Conservation (phyloP, 768 basidiomycete genomes). For the Calocybe indica region DNA sequence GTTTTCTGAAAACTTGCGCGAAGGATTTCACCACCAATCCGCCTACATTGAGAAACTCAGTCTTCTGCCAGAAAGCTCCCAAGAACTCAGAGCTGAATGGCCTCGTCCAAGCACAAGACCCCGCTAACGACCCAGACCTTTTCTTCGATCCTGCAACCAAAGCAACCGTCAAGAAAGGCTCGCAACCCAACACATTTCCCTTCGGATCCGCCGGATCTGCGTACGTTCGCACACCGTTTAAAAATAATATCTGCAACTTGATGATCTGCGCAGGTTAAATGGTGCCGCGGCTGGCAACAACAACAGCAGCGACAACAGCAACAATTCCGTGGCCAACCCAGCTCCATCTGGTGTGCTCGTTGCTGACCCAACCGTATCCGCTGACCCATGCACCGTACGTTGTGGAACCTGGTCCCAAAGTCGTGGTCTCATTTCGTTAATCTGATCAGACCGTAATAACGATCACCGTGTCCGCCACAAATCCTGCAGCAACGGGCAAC, state of each 20-base stretch:
- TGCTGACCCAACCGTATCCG: constrained; percentile 10
- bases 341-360: not conserved
- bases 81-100: constrained; percentile 43
- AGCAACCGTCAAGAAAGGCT: constrained; percentile 37
- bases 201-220: constrained; percentile 28
- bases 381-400: constrained; percentile 9
- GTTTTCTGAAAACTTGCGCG: not conserved
- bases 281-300: not conserved
- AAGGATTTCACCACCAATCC: constrained; percentile 52
- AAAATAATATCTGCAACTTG: not conserved
- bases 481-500: constrained; percentile 18
- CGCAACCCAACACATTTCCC: constrained; percentile 41
- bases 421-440: not conserved
- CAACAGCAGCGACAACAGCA: constrained; percentile 8
- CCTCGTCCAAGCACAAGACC: constrained; percentile 47
- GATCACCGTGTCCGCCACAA: constrained; percentile 25
- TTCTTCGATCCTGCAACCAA: constrained; percentile 42
- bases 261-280: constrained; percentile 1
- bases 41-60: constrained; percentile 43
- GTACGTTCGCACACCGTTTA: constrained; percentile 5
- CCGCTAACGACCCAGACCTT: constrained; percentile 42
- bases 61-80: constrained; percentile 51
- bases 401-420: not conserved
- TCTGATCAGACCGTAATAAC: constrained; percentile 23
- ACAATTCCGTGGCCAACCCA: not conserved